Percentiles rank a stretch among this genome's conserved stretches.
Evolutionary conservation across 176 grass and related monocot genomes (phyloP).

Genomic region (Themeda triandra): DNA sequence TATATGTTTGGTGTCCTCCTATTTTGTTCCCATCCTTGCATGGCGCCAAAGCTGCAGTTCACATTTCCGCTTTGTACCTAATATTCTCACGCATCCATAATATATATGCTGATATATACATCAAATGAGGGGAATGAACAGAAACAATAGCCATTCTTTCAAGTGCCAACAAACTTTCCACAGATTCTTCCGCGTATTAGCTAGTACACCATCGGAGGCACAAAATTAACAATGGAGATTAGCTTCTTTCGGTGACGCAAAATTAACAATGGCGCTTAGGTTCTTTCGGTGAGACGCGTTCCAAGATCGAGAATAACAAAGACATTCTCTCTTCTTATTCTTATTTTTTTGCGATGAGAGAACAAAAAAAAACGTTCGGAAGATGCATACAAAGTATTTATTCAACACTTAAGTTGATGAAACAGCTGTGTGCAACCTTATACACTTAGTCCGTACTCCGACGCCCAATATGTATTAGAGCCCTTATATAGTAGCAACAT

Average conservation of each 20-base stretch:
- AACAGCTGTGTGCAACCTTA: not conserved
- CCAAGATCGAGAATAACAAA: not conserved
- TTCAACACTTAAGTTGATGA: not conserved
- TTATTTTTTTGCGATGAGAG: not conserved
- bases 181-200: conserved; percentile 50
- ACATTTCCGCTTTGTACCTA: conserved; percentile 33
- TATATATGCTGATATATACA: not conserved
- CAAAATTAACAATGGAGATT: not conserved
- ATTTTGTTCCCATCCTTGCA: conserved; percentile 31
- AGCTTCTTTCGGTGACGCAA: not conserved
- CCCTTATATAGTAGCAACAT: no score
- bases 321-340: not conserved
- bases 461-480: not conserved
- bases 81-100: conserved; percentile 37
- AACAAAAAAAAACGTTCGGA: not conserved
- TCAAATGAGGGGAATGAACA: not conserved
- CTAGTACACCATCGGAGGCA: not conserved
- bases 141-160: conserved; percentile 2
- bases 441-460: not conserved
- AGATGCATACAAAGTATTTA: not conserved
- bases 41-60: conserved; percentile 38
- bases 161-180: conserved; percentile 8
- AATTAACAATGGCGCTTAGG: not conserved
- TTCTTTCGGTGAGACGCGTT: not conserved
- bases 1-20: not conserved